Conservation (phyloP, 2,329 filamentous ascomycete genomes). For the Fusarium sp. region DNA sequence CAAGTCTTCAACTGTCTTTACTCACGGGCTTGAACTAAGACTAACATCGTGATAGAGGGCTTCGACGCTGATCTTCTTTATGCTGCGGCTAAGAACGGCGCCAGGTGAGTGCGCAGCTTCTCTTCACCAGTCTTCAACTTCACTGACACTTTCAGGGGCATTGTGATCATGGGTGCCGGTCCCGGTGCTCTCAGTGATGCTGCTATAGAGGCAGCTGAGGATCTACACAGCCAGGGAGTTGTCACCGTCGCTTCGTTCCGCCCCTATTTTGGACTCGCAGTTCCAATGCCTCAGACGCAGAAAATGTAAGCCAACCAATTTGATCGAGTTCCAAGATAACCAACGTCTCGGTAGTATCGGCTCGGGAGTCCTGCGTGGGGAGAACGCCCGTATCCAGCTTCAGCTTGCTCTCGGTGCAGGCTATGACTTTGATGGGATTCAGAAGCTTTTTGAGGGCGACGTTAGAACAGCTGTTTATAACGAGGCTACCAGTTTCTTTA, state of each 20-base stretch:
- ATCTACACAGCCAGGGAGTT: slow-evolving; percentile 46
- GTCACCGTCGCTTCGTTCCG: slow-evolving; percentile 47
- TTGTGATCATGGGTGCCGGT: slow-evolving; percentile 50
- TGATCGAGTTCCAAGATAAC: not conserved
- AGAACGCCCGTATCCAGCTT: slow-evolving; percentile 50
- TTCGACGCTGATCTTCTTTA: not conserved
- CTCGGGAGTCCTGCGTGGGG: slow-evolving; percentile 45
- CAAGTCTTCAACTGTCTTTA: not conserved
- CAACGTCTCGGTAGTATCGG: slow-evolving; percentile 35
- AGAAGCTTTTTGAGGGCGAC: slow-evolving; percentile 46
- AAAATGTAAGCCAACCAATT: not conserved
- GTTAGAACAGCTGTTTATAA: slow-evolving; percentile 16
- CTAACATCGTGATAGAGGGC: not conserved
- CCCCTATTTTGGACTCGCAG: slow-evolving; percentile 22
- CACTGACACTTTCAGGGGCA: slow-evolving; percentile 33
- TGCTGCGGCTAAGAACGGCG: not conserved
- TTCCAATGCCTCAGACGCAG: not conserved
- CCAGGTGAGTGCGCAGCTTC: not conserved
- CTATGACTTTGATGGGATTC: slow-evolving; percentile 45
- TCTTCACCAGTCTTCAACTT: slow-evolving; percentile 40
- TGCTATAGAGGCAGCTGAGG: slow-evolving; percentile 44
- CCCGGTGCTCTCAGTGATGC: slow-evolving; percentile 45
- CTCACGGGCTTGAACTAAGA: not conserved
- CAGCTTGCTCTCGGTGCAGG: slow-evolving; percentile 49
- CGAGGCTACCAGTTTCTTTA: not conserved